A percentile compares a stretch with the other conserved stretches of the same genome.
These are phyloP conservation scores for Wallacemonas collosoma DNA, from an alignment of 208 protist genomes.

Conservation along the genomic window DNA sequence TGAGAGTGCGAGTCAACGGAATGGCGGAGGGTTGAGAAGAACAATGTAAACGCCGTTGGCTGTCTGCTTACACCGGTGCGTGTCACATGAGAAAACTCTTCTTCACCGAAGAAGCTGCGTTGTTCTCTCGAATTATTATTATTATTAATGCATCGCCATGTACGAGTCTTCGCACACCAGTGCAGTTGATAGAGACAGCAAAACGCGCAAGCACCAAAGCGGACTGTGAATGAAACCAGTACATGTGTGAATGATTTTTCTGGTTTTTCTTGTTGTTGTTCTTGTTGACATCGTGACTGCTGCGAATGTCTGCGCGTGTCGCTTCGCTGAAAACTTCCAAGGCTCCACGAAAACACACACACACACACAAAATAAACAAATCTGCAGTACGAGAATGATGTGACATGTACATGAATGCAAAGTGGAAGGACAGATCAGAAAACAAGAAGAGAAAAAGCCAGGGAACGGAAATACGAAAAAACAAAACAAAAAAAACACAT, in stretches of 20 bases:
- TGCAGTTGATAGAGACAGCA: background rate
- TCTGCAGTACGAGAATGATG: no score
- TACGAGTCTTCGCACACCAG: no score
- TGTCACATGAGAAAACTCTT: no score
- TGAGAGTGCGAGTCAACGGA: no score
- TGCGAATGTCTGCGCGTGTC: no score
- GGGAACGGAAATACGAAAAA: constrained; percentile 1
- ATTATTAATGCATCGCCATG: no score
- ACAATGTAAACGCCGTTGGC: no score
- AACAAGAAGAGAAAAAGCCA: background rate
- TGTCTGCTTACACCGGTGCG: no score
- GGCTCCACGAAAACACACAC: background rate
- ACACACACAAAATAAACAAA: background rate
- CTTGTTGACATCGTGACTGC: no score
- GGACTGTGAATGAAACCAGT: background rate
- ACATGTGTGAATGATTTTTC: background rate
- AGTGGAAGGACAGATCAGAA: background rate
- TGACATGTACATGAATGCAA: background rate
- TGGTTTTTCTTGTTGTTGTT: background rate
- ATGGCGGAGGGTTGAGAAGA: no score
- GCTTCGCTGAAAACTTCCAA: no score
- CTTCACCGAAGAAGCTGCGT: background rate
- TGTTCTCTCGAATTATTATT: background rate
- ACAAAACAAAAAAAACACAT: background rate
- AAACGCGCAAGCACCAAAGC: background rate